Conservation (phyloP, 257 asterid genomes). For the Salvia hispanica region DNA sequence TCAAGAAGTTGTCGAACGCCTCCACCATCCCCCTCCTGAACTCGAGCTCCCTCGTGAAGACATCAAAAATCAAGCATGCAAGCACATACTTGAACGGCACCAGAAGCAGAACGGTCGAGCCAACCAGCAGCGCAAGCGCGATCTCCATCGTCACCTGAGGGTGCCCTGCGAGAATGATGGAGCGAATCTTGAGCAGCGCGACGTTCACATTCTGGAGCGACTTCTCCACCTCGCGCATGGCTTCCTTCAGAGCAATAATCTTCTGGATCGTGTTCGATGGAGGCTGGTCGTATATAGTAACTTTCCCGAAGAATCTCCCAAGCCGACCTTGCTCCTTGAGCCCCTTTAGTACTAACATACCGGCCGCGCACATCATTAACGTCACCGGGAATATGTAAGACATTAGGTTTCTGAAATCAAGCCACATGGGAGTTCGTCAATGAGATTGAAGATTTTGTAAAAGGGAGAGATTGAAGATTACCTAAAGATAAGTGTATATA, state of each 20-base stretch:
- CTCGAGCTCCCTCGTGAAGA: slow-evolving; percentile 86
- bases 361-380: slow-evolving; percentile 70
- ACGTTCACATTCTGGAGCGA: slow-evolving; percentile 80
- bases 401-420: slow-evolving; percentile 73
- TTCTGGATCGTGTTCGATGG: slow-evolving; percentile 92
- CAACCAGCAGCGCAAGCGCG: slow-evolving; percentile 64
- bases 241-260: slow-evolving; percentile 87
- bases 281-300: slow-evolving; percentile 90
- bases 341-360: slow-evolving; percentile 82
- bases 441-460: neutral
- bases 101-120: slow-evolving; percentile 60
- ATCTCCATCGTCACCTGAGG: slow-evolving; percentile 94
- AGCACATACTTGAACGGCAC: slow-evolving; percentile 80
- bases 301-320: slow-evolving; percentile 87
- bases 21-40: slow-evolving; percentile 76
- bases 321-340: slow-evolving; percentile 98
- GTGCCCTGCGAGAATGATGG: slow-evolving; percentile 83
- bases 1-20: slow-evolving; percentile 59
- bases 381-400: slow-evolving; percentile 67
- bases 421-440: slow-evolving; percentile 9
- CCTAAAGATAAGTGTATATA: slow-evolving; percentile 80
- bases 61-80: slow-evolving; percentile 63
- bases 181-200: slow-evolving; percentile 76
- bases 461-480: slow-evolving; percentile 30
- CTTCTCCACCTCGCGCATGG: slow-evolving; percentile 87